These are phyloP conservation scores for Gossypium davidsonii DNA, from an alignment of 441 rosid species.

Conservation along the genomic window DNA sequence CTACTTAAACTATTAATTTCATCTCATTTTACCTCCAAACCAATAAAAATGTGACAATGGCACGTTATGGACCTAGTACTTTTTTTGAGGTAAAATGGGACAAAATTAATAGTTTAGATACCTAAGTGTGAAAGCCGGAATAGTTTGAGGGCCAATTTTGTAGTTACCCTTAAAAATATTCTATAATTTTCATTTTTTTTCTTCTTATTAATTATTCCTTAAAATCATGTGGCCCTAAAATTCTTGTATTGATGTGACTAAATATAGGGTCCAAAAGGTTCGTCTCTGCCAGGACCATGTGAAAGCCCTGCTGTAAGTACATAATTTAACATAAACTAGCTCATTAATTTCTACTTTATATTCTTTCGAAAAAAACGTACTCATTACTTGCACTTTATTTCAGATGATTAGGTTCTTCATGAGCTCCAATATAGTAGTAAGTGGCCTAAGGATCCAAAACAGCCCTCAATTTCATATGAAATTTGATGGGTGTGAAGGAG, in stretches of 20 bases:
- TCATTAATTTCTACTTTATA: background rate
- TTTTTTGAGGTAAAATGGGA: no score
- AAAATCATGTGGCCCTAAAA: background rate
- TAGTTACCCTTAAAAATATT: no score
- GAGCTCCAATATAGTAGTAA: conserved; percentile 75
- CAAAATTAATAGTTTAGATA: no score
- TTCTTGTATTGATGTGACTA: background rate
- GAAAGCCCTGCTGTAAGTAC: conserved; percentile 79
- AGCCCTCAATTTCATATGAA: conserved; percentile 94
- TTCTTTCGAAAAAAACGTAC: no score
- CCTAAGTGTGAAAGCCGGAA: no score
- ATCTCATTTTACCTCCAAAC: no score
- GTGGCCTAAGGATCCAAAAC: conserved; percentile 67
- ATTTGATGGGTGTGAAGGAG: conserved; percentile 92
- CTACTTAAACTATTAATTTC: no score
- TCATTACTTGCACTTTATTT: no score
- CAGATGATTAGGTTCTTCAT: conserved; percentile 90
- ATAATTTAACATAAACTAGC: background rate
- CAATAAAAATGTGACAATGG: no score
- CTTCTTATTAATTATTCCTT: background rate
- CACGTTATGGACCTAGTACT: no score
- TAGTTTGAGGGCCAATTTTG: no score
- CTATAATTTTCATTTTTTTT: background rate
- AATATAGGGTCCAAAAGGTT: conserved; percentile 65
- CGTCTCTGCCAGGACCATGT: conserved; percentile 57